A percentile compares a stretch with the other conserved stretches of the same genome.
Conservation (phyloP, 2,329 filamentous ascomycete species). For the Biscogniauxia sp. region DNA sequence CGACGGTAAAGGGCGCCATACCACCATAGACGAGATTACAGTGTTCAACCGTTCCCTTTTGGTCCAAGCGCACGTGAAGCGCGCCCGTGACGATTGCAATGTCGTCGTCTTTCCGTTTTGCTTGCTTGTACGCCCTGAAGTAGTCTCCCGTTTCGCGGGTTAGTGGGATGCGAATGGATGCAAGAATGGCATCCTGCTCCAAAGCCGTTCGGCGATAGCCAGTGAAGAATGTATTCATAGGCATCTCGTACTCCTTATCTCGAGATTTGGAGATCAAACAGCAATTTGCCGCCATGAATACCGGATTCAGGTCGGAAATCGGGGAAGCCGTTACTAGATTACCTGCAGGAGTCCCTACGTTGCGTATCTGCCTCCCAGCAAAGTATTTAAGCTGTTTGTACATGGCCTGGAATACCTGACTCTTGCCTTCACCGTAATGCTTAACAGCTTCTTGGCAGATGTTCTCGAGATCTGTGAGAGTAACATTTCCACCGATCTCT, state of each 20-base stretch:
- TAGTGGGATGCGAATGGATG: conserved; percentile 80
- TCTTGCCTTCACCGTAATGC: conserved; percentile 68
- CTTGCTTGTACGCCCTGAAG: conserved; percentile 89
- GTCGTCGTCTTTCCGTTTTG: conserved; percentile 96
- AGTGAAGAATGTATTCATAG: conserved; percentile 89
- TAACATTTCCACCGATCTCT: conserved; percentile 92
- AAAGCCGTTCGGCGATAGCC: conserved; percentile 86
- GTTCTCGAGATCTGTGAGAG: conserved; percentile 84
- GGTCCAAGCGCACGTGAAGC: conserved; percentile 69
- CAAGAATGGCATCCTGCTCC: conserved; percentile 77
- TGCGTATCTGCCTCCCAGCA: conserved; percentile 91
- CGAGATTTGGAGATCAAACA: conserved; percentile 77
- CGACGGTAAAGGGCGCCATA: conserved; percentile 90
- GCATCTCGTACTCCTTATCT: conserved; percentile 74
- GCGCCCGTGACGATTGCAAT: conserved; percentile 96
- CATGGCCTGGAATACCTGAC: conserved; percentile 86
- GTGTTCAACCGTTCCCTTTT: conserved; percentile 67
- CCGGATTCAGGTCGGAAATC: conserved; percentile 94
- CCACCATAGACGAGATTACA: conserved; percentile 87
- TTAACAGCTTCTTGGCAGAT: conserved; percentile 78
- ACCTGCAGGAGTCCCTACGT: conserved; percentile 94
- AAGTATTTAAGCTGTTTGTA: conserved; percentile 94
- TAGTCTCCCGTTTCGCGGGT: conserved; percentile 74
- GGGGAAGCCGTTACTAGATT: conserved; percentile 93
- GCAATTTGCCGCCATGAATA: conserved; percentile 84